phyloP scores from a whole-genome alignment of 2,329 filamentous ascomycete genomes.

The Monascus ruber region DNA sequence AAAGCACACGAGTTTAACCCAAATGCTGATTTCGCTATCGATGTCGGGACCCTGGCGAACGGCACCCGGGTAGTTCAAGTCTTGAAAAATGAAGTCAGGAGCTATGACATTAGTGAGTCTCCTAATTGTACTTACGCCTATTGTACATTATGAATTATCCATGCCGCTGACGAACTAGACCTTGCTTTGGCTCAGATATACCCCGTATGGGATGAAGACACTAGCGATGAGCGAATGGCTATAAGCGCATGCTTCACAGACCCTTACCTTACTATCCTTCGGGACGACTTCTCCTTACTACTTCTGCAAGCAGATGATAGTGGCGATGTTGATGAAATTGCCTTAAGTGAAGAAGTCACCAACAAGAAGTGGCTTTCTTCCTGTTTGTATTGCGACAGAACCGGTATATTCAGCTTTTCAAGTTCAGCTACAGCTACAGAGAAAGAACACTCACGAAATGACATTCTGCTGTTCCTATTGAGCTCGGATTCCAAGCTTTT shows the following conservation, averaged over 20 bases:
- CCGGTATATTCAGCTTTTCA: conserved; percentile 40
- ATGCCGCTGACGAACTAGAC: conserved; percentile 40
- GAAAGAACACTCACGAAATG: conserved; percentile 24
- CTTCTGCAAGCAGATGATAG: conserved; percentile 69
- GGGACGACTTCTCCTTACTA: conserved; percentile 71
- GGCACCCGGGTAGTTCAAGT: conserved; percentile 78
- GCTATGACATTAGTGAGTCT: conserved; percentile 73
- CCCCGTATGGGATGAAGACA: conserved; percentile 84
- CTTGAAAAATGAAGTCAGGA: conserved; percentile 72
- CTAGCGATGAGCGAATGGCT: conserved; percentile 62
- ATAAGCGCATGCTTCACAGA: conserved; percentile 75
- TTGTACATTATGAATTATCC: conserved; percentile 1
- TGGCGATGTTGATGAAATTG: conserved; percentile 75
- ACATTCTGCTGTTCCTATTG: conserved; percentile 64
- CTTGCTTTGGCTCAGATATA: conserved; percentile 83
- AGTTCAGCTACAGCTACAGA: conserved; percentile 11
- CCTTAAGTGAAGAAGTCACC: conserved; percentile 48
- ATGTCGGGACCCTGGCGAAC: conserved; percentile 71
- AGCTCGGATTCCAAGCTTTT: conserved; percentile 62
- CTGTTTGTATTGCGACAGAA: conserved; percentile 64
- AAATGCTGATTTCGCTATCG: conserved; percentile 74
- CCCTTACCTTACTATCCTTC: conserved; percentile 69
- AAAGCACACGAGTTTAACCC: conserved; percentile 84
- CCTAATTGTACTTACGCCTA: neutral
- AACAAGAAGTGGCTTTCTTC: conserved; percentile 69